A percentile compares a stretch with the other conserved stretches of the same genome.
These are phyloP conservation scores for Fagus sylvatica DNA, from an alignment of 306 rosid species.

Conservation along the genomic window DNA sequence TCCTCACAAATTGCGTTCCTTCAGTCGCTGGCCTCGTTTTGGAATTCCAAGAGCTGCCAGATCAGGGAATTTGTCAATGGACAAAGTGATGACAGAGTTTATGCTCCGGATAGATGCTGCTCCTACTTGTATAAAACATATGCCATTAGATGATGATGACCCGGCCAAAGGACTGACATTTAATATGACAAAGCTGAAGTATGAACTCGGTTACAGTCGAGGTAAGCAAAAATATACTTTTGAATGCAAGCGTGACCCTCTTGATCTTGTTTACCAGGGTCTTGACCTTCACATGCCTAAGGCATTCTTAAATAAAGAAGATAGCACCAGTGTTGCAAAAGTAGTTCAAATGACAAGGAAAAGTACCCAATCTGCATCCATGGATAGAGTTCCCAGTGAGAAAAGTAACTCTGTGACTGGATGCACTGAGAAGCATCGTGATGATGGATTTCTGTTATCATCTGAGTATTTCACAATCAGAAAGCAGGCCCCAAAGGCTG, in stretches of 20 bases:
- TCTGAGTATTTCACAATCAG: slow-evolving; percentile 98
- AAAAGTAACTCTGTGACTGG: slow-evolving; percentile 43
- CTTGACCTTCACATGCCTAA: slow-evolving; percentile 85
- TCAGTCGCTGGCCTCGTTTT: slow-evolving; percentile 97
- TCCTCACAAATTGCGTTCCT: slow-evolving; percentile 92
- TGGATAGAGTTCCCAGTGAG: slow-evolving; percentile 59
- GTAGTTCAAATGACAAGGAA: slow-evolving; percentile 75
- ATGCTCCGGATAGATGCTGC: slow-evolving; percentile 88
- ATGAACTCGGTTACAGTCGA: slow-evolving; percentile 79
- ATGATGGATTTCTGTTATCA: slow-evolving; percentile 87
- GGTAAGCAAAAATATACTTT: slow-evolving; percentile 92
- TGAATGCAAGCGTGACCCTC: slow-evolving; percentile 83
- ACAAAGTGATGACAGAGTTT: slow-evolving; percentile 98
- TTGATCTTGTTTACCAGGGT: slow-evolving; percentile 95
- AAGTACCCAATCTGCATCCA: slow-evolving; percentile 61
- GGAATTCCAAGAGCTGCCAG: slow-evolving; percentile 76
- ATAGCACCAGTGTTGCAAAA: slow-evolving; percentile 66
- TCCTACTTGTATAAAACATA: slow-evolving; percentile 74
- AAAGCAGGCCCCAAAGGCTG: slow-evolving; percentile 93
- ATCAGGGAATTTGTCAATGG: slow-evolving; percentile 93
- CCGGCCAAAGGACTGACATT: slow-evolving; percentile 96
- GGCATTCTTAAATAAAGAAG: slow-evolving; percentile 66
- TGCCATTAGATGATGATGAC: slow-evolving; percentile 94
- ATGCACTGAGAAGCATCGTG: slow-evolving; percentile 77
- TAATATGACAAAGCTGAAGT: slow-evolving; percentile 74